Evolutionary conservation across 768 basidiomycete species (phyloP).

Genomic region (Lepiota subincarnata): DNA sequence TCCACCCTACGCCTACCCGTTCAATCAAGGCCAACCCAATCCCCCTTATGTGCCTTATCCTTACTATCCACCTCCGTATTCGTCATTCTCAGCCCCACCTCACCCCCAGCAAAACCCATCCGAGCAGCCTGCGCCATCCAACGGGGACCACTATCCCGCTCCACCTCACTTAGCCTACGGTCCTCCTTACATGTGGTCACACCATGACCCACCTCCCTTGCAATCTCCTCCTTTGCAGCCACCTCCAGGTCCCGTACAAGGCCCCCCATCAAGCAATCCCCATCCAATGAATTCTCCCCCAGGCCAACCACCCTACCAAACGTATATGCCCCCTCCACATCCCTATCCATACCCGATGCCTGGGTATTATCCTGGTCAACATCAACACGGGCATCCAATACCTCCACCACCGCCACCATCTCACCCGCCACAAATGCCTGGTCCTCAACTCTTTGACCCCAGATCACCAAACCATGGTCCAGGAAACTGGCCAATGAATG

Average conservation of each 20-base stretch:
- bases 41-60: constrained; percentile 22
- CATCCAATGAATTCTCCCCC: constrained; percentile 15
- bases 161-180: constrained; percentile 12
- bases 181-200: constrained; percentile 14
- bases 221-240: constrained; percentile 15
- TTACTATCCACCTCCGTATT: constrained; percentile 20
- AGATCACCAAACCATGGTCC: constrained; percentile 16
- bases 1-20: constrained; percentile 24
- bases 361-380: constrained; percentile 16
- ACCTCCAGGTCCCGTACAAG: constrained; percentile 5
- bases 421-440: constrained; percentile 6
- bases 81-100: constrained; percentile 17
- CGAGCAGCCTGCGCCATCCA: constrained; percentile 15
- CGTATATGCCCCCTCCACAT: constrained; percentile 18
- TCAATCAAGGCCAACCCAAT: constrained; percentile 33
- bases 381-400: constrained; percentile 15
- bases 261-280: constrained; percentile 11
- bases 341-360: constrained; percentile 15
- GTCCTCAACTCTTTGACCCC: background rate
- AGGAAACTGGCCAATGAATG: constrained; percentile 20
- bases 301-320: constrained; percentile 15
- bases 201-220: constrained; percentile 11
- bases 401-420: constrained; percentile 16
- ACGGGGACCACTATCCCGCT: constrained; percentile 14
- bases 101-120: constrained; percentile 15